Base-by-base conservation (phyloP, 805 yeast species). In the Pichia gijzeniarum region DNA sequence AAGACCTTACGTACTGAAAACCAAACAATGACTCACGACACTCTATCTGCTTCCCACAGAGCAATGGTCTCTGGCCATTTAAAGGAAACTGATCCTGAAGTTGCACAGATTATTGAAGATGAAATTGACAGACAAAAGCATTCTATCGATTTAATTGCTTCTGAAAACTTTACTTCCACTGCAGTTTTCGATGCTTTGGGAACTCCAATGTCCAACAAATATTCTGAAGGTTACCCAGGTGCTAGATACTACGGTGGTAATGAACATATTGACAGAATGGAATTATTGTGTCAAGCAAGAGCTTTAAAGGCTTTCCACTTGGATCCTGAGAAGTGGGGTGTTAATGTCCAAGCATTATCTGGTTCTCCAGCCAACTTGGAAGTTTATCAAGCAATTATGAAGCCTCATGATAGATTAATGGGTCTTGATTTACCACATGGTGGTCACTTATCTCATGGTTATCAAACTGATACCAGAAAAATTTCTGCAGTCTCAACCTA, bases 161-260 rank as follows among this genome's bases (percentile, higher is more conserved):
- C 96, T 45, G 99, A 93, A 73, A 93, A 93, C 71, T 90, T 91
- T 74, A 93, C 99, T 47, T 85, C 97, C 45, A 85, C 85, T 56
- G 85, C 98, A 35, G 99, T 93, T 39, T 85, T 91, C 72, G 98
- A 93, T 62, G 87, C 95, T 30, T 80, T 91, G 60, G 99, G 99
- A 56, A 84, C 98, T 42, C 96, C 95, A 65, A 88, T 93, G 96
- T 86, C 86, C 67, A 93, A 93, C 80, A 93, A 93, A 75, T 93
- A 93, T 73, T 89, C 97, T 34, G 99, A 93, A 72, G 99, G 99
- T 52, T 91, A 93, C 72, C 99, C 99, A 49, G 98, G 98, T 55
- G 97, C 95, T 53, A 82, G 99, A 69, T 93, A 93, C 76, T 93
- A 93, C 67, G 99, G 99, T 68, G 98, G 98, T 66, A 93, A 93